Evolutionary conservation across 352 stramenopile species (phyloP), one percentile per base, ranked within the genome.

Genomic region (Phytophthora megakarya): DNA sequence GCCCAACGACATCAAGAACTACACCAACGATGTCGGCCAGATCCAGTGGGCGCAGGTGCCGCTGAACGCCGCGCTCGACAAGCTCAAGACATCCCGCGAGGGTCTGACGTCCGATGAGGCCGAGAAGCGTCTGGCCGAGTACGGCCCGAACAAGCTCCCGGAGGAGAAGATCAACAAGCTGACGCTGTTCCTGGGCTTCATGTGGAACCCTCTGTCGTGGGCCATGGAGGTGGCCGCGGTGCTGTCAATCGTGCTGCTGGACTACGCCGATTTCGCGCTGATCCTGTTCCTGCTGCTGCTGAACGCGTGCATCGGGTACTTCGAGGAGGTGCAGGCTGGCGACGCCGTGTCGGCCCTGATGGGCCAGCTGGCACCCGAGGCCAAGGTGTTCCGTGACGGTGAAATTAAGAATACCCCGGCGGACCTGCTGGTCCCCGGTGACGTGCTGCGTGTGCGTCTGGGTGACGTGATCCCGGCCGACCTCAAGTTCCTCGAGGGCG

Each of bases 391-490:
- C 50, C 86, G 91, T 61, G 79, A 97, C 52, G 90, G 89, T 22
- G 67, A 88, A 47, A 84, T 89, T 44, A 70, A 84, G 48, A 88
- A 92, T 66, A 68, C 84, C 16, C 67, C 70, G 19, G 82, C 88
- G 12, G 84, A 86, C 64, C 64, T 83, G 55, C 54, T 92, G n/a
- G 81, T 92, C 32, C 80, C 82, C 19, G 78, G 85, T 52, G 82
- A 92, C 56, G 72, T 93, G 57, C 88, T 91, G 35, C 80, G 80
- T 50, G 78, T 91, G 47, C 80, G 81, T 85, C 60, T 96, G 6
- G 95, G 96, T 51, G 92, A 98, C 56, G 89, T 96, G 37, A 88
- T 98, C 51, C 96, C 96, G 8, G 92, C 92, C 16, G 95, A 98
- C 71, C 52, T 95, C 46, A 89, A 91, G 75, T 88, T 92, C 70